Evolutionary conservation across 2,329 filamentous ascomycete genomes (phyloP), one percentile per base, ranked within the genome.

Genomic region (Lasiodiplodia theobromae): DNA sequence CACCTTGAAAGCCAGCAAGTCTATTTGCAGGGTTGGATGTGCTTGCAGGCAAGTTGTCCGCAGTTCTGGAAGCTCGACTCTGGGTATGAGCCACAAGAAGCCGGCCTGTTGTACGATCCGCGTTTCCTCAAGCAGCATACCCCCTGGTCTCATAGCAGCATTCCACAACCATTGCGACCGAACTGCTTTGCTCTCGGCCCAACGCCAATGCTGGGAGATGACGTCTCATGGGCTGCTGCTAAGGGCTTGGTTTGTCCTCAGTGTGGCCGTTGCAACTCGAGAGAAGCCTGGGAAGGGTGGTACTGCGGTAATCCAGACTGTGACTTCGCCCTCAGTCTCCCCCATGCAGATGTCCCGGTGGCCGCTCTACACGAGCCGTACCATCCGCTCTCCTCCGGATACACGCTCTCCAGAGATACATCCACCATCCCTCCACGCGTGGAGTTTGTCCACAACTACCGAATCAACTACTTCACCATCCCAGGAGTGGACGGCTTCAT

Each of bases 201-300:
- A 0, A 73, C 80, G 0, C 67, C 67, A 3, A 63, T 54, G 4
- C 72, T 78, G 0, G 82, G 82, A 4, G 80, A 83, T 67, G 84
- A 86, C 3, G 84, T 86, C 0, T 84, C 86, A 12, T 78, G 81
- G 2, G 76, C 81, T 10, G 87, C 86, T 68, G 90, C 87, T 73
- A 82, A 82, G 63, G 91, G 91, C 0, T 86, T 93, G 57, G 86
- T 91, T 2, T 94, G 92, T 72, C 88, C 87, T 0, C 69, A 79
- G 1, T 94, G 92, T 71, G 80, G 82, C 0, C 84, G 87, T 51
- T 92, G 91, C 72, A 88, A 84, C 52, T 83, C 87, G 2, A 84
- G 91, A 1, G 81, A 85, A 16, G 77, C 83, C 28, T 94, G 90
- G 89, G 79, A 78, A 5, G 83, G 84, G 1, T 92, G 89, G 90